Evolutionary conservation across 2,329 filamentous ascomycete genomes (phyloP).

Genomic region (Hypoxylon sp.): DNA sequence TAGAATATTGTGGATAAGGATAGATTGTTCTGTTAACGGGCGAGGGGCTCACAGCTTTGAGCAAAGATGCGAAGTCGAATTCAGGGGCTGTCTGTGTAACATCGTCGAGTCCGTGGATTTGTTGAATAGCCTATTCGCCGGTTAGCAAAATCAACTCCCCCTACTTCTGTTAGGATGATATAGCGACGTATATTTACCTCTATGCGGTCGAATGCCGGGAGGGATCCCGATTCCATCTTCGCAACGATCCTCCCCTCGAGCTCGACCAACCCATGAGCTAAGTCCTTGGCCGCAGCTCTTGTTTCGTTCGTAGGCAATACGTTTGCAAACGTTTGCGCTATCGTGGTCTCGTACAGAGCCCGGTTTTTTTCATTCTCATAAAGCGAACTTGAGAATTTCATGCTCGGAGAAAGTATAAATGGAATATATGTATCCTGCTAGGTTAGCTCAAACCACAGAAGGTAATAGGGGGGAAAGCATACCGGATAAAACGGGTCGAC

Average conservation of each 20-base stretch:
- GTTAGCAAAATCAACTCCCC: neutral
- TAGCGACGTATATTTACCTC: neutral
- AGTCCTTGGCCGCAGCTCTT: constrained; percentile 8
- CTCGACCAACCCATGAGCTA: constrained; percentile 19
- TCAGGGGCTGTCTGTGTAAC: constrained; percentile 22
- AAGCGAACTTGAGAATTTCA: neutral
- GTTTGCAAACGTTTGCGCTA: constrained; percentile 10
- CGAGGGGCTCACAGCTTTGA: constrained; percentile 16
- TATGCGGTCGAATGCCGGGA: neutral
- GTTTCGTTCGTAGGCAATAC: constrained; percentile 24
- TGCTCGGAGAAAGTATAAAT: neutral
- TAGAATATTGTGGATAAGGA: constrained; percentile 17
- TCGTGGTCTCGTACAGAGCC: constrained; percentile 11
- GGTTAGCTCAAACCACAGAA: constrained; percentile 7
- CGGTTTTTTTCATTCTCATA: constrained; percentile 9
- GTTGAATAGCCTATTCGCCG: constrained; percentile 2
- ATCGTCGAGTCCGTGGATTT: constrained; percentile 8
- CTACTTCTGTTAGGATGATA: neutral
- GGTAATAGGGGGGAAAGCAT: neutral
- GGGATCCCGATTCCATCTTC: neutral
- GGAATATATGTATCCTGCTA: constrained; percentile 25
- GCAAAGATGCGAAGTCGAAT: constrained; percentile 26
- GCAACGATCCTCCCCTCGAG: constrained; percentile 20
- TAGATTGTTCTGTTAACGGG: constrained; percentile 21
- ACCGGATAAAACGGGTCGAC: constrained; percentile 20